Evolutionary conservation across 768 basidiomycete genomes (phyloP).

Genomic region (Cubamyces sp.): DNA sequence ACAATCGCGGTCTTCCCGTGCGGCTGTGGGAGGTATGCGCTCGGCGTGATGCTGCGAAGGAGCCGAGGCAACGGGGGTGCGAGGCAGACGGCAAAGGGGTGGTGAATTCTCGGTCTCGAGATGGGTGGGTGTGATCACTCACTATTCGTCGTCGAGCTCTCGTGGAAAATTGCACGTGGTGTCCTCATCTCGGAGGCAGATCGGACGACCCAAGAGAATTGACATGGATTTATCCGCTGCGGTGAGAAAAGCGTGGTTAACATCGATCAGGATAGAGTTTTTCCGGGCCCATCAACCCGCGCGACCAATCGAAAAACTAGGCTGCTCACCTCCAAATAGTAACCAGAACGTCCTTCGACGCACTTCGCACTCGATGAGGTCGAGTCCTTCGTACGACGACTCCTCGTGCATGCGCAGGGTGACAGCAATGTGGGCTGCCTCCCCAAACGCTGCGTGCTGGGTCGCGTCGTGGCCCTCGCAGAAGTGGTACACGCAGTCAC

Average conservation of each 20-base stretch:
- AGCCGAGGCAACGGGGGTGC: slow-evolving; percentile 1
- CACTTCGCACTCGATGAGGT: slow-evolving; percentile 87
- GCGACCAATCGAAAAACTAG: slow-evolving; percentile 21
- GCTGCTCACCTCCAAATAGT: slow-evolving; percentile 74
- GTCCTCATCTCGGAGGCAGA: slow-evolving; percentile 87
- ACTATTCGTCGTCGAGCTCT: slow-evolving; percentile 91
- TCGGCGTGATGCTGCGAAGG: slow-evolving; percentile 72
- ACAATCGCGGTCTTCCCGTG: slow-evolving; percentile 83
- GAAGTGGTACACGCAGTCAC: slow-evolving; percentile 86
- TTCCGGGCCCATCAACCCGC: slow-evolving; percentile 5
- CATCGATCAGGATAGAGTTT: slow-evolving; percentile 25
- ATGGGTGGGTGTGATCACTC: slow-evolving; percentile 39
- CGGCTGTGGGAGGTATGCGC: slow-evolving; percentile 85
- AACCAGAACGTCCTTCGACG: slow-evolving; percentile 89
- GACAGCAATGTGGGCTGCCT: slow-evolving; percentile 82
- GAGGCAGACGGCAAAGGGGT: slow-evolving; percentile 20
- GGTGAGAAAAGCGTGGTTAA: slow-evolving; percentile 11
- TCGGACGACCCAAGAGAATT: slow-evolving; percentile 80
- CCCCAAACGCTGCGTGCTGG: slow-evolving; percentile 85
- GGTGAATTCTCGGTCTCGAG: slow-evolving; percentile 37
- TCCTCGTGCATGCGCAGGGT: slow-evolving; percentile 88
- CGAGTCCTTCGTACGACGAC: slow-evolving; percentile 76
- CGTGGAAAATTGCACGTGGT: slow-evolving; percentile 82
- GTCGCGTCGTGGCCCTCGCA: slow-evolving; percentile 88
- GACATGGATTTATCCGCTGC: slow-evolving; percentile 90